Conservation (phyloP, 768 basidiomycete genomes). For the Pilatotrama ljubarskyi region DNA sequence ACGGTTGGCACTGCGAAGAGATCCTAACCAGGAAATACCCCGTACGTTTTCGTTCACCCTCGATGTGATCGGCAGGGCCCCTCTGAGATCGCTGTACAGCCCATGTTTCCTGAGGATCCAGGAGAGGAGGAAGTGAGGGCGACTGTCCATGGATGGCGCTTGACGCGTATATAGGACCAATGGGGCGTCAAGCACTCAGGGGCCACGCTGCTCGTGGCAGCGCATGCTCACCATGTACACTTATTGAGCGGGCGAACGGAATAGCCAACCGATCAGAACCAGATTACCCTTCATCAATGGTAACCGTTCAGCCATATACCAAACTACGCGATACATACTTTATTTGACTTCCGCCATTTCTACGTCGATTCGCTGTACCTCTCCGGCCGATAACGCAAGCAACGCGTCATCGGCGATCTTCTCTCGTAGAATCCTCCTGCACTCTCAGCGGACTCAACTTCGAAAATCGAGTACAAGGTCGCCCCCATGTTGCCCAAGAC, state of each 20-base stretch:
- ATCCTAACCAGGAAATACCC: slow-evolving; percentile 64
- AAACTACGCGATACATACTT: not conserved
- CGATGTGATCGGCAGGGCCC: too few relatives aligned
- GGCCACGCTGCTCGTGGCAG: too few relatives aligned
- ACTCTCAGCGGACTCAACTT: not conserved
- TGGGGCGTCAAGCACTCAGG: too few relatives aligned
- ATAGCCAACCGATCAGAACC: not conserved
- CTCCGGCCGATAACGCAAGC: not conserved
- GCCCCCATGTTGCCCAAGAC: slow-evolving; percentile 5
- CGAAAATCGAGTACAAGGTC: not conserved
- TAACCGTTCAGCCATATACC: too few relatives aligned
- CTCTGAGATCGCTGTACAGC: slow-evolving; percentile 43
- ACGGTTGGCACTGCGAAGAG: slow-evolving; percentile 74
- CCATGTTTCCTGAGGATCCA: slow-evolving; percentile 88
- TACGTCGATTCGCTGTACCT: not conserved
- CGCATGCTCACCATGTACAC: too few relatives aligned
- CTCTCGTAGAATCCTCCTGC: not conserved
- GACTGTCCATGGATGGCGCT: slow-evolving; percentile 83
- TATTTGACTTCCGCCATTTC: not conserved
- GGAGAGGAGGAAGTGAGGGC: slow-evolving; percentile 76
- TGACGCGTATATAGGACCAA: slow-evolving; percentile 37
- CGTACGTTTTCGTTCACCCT: too few relatives aligned
- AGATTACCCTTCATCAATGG: too few relatives aligned
- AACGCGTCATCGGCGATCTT: not conserved
- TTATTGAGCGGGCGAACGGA: not conserved